These are phyloP conservation scores for Hortaea sp. DNA, from an alignment of 2,329 filamentous ascomycete genomes.

Conservation along the genomic window DNA sequence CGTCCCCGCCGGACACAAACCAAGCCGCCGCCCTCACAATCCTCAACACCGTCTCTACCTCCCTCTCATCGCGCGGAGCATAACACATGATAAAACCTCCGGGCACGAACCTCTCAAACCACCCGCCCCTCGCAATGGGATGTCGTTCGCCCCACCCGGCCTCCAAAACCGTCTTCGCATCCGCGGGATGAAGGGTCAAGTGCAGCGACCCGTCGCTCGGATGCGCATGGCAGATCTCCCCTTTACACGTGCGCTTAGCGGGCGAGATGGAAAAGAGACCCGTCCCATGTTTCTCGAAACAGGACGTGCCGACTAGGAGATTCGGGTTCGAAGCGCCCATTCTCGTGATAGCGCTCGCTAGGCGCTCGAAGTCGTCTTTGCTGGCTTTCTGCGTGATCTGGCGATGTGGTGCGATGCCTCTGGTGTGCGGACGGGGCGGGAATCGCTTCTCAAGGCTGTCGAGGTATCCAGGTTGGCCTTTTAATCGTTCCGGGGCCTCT, in stretches of 20 bases:
- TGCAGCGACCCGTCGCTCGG: slow-evolving; percentile 68
- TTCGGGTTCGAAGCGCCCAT: slow-evolving; percentile 40
- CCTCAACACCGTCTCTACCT: slow-evolving; percentile 55
- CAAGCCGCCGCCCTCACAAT: slow-evolving; percentile 68
- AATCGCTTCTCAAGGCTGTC: slow-evolving; percentile 48
- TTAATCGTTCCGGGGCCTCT: slow-evolving; percentile 39
- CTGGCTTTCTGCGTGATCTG: slow-evolving; percentile 61
- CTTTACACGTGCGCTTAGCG: slow-evolving; percentile 57
- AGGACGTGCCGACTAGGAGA: slow-evolving; percentile 51
- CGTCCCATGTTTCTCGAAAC: slow-evolving; percentile 64
- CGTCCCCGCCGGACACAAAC: slow-evolving; percentile 39
- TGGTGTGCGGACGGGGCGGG: slow-evolving; percentile 56
- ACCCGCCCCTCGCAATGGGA: slow-evolving; percentile 55
- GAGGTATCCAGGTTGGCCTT: slow-evolving; percentile 52
- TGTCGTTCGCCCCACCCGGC: slow-evolving; percentile 69
- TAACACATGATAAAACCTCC: slow-evolving; percentile 73
- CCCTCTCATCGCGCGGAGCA: slow-evolving; percentile 59
- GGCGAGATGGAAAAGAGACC: slow-evolving; percentile 61
- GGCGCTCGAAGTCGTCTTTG: slow-evolving; percentile 42
- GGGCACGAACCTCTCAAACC: slow-evolving; percentile 59
- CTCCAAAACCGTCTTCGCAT: slow-evolving; percentile 60
- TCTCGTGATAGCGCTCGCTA: slow-evolving; percentile 44
- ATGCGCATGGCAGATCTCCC: slow-evolving; percentile 77
- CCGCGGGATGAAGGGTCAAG: slow-evolving; percentile 67
- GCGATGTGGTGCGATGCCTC: slow-evolving; percentile 71